Percentiles rank a stretch among this genome's conserved stretches.
These are phyloP conservation scores for Solanum clarkiae DNA, from an alignment of 257 asterid genomes.

Conservation along the genomic window DNA sequence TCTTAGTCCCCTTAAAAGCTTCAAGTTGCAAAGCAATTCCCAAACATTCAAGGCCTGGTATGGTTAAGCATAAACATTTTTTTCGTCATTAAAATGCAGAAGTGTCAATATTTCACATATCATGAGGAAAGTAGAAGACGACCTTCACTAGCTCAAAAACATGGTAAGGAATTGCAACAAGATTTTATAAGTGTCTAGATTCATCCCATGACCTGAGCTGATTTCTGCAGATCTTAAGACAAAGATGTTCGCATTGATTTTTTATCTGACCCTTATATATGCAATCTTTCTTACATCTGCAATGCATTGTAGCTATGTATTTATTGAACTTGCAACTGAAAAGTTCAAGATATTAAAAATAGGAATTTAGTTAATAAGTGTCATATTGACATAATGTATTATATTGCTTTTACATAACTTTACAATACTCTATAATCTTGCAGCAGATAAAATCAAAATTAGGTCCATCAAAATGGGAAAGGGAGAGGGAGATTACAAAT, in stretches of 20 bases:
- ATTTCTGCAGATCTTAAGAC: not conserved
- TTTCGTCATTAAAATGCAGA: not conserved
- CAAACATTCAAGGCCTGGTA: conserved; percentile 9
- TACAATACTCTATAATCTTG: not conserved
- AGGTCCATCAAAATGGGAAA: not conserved
- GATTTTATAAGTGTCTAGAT: not conserved
- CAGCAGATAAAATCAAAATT: not conserved
- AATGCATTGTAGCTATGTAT: not conserved
- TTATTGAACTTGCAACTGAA: not conserved
- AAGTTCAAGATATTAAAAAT: not conserved
- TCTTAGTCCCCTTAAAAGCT: conserved; percentile 61
- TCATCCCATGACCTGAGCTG: not conserved
- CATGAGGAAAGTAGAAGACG: not conserved
- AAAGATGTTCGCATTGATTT: not conserved
- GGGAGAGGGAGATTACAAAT: not conserved
- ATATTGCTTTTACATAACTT: not conserved
- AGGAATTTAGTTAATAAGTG: not conserved
- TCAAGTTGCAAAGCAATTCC: not conserved
- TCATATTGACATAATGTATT: not conserved
- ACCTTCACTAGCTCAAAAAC: not conserved
- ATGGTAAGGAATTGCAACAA: not conserved
- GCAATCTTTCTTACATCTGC: not conserved
- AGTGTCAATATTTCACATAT: not conserved
- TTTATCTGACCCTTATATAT: not conserved
- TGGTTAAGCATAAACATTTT: not conserved